Evolutionary conservation across 306 rosid genomes (phyloP).

Genomic region (Dryas alaskensis): DNA sequence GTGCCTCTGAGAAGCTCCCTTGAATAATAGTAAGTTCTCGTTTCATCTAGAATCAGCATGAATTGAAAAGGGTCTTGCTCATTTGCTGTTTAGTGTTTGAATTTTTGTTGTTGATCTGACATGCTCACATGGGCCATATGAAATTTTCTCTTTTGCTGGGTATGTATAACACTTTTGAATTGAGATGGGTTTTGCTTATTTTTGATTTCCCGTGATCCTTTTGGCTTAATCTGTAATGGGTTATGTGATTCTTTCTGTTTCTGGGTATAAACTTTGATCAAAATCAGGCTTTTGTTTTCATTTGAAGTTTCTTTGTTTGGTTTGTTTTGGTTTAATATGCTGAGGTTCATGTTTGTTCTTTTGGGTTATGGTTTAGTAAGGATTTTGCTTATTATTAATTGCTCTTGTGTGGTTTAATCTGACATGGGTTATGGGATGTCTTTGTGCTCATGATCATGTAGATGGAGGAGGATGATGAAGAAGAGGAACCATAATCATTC

Average conservation of each 20-base stretch:
- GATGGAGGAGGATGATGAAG: conserved; percentile 70
- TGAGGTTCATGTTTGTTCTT: not conserved
- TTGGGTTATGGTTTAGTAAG: not conserved
- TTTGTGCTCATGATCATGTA: conserved; percentile 27
- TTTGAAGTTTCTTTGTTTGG: not conserved
- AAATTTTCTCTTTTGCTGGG: not conserved
- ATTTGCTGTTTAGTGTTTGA: not conserved
- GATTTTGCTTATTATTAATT: not conserved
- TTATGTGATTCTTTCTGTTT: conserved; percentile 13
- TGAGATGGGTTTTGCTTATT: conserved; percentile 2
- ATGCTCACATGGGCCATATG: not conserved
- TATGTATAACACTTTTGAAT: not conserved
- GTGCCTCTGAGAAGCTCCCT: conserved; percentile 12
- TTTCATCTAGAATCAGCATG: conserved; percentile 10
- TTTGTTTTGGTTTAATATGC: not conserved
- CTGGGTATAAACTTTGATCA: not conserved
- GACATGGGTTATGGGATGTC: conserved; percentile 10
- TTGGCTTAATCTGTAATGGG: conserved; percentile 1
- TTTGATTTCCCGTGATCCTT: not conserved
- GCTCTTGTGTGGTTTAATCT: conserved; percentile 7
- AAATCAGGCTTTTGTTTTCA: not conserved
- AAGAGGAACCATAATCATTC: conserved; percentile 32
- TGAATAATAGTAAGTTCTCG: conserved; percentile 26
- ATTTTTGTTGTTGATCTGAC: conserved; percentile 5
- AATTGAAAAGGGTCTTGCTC: conserved; percentile 6